Percentiles rank a stretch among this genome's conserved stretches.
These are phyloP conservation scores for Fusarium beomiforme DNA, from an alignment of 2,329 filamentous ascomycete genomes.

Conservation along the genomic window DNA sequence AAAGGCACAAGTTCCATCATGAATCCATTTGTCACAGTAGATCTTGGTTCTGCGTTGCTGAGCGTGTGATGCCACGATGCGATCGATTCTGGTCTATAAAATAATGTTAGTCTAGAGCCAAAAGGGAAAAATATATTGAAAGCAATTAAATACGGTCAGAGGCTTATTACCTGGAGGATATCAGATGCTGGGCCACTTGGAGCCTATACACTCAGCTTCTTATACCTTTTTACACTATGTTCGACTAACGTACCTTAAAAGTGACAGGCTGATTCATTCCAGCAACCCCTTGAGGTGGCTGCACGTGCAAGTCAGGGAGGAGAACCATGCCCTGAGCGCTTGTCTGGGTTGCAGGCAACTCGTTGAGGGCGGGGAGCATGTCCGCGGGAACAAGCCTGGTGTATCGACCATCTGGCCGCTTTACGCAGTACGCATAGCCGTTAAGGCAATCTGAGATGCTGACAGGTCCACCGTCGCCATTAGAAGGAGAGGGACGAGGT, in stretches of 20 bases:
- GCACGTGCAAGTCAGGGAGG: constrained; percentile 53
- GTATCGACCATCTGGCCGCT: constrained; percentile 25
- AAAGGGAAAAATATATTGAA: background rate
- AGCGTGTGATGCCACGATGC: constrained; percentile 49
- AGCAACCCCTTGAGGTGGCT: constrained; percentile 51
- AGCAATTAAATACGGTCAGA: background rate
- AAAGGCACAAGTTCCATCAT: constrained; percentile 85
- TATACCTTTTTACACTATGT: constrained; percentile 12
- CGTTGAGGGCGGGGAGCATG: constrained; percentile 45
- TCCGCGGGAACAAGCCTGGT: constrained; percentile 34
- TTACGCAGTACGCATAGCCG: constrained; percentile 32
- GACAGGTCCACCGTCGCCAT: constrained; percentile 7
- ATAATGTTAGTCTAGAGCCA: constrained; percentile 1
- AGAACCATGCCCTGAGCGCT: constrained; percentile 57
- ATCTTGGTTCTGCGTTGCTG: constrained; percentile 67
- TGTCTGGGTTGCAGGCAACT: constrained; percentile 55
- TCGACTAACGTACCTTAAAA: constrained; percentile 51
- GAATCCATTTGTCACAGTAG: constrained; percentile 92
- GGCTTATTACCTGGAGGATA: constrained; percentile 47
- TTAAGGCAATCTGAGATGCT: constrained; percentile 33
- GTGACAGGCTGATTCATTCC: constrained; percentile 51
- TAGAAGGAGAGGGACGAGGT: background rate
- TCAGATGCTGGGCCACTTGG: constrained; percentile 41
- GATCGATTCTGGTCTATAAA: constrained; percentile 48
- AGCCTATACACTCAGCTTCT: constrained; percentile 45